phyloP scores from a whole-genome alignment of 371 early-diverging fungal species.

The Rhizopus delemar region DNA sequence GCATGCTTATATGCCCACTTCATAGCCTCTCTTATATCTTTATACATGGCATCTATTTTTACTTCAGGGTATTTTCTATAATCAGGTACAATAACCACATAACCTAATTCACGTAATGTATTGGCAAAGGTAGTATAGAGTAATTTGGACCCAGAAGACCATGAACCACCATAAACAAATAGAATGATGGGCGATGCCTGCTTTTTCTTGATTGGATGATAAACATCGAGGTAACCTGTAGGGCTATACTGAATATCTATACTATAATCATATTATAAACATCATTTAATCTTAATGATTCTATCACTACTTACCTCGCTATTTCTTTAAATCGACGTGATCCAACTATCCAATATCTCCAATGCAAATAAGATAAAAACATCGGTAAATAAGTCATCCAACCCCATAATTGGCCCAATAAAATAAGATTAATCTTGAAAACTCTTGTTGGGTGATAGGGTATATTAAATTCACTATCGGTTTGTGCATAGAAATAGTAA shows the following conservation, averaged over 20 bases:
- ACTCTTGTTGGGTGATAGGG: conserved; percentile 48
- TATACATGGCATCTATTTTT: conserved; percentile 60
- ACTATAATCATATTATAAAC: conserved; percentile 15
- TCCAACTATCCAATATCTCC: conserved; percentile 41
- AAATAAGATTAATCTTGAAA: conserved; percentile 43
- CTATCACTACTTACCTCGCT: conserved; percentile 33
- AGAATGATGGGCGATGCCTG: conserved; percentile 61
- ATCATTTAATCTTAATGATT: too few species aligned
- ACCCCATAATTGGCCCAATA: conserved; percentile 26
- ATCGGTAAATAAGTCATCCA: conserved; percentile 41
- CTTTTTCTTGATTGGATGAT: conserved; percentile 29
- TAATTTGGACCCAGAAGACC: conserved; percentile 63
- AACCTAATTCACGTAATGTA: conserved; percentile 64
- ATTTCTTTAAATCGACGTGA: conserved; percentile 33
- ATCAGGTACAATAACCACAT: conserved; percentile 74
- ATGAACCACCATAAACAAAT: conserved; percentile 76
- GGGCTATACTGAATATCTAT: conserved; percentile 35
- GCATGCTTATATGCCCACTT: conserved; percentile 64
- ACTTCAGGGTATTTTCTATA: conserved; percentile 70
- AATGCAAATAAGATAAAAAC: conserved; percentile 38
- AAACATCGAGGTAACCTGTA: conserved; percentile 36
- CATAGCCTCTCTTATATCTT: conserved; percentile 63
- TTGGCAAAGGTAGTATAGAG: conserved; percentile 67
- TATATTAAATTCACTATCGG: conserved; percentile 40
- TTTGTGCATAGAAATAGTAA: conserved; percentile 43